Evolutionary conservation across 441 rosid species (phyloP), one percentile per base, ranked within the genome.

Genomic region (Eutrema salsugineum): DNA sequence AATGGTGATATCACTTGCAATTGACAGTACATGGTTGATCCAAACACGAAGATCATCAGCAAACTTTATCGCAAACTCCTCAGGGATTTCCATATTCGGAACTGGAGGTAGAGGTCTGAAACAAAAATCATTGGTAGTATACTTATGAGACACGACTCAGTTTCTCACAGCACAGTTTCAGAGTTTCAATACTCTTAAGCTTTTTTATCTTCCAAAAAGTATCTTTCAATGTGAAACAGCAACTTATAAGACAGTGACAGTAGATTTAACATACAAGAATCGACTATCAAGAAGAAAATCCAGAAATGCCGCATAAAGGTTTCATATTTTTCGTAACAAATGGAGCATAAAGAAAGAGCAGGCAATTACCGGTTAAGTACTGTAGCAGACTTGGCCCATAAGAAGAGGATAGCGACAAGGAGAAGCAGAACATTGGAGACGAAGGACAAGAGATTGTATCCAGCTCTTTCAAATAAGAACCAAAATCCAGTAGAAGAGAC

Each of bases 331-430:
- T 5, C 2, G 17, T 61, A 53, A 53, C 46, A 71, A 44, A 10
- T 10, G 49, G 28, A 72, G 44, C 1, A 48, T 2, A 50, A 47
- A 10, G 11, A 39, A 47, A 56, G 50, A 56, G 51, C 24, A 58
- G 12, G 4, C 36, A 32, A 32, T 14, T 77, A 94, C 99, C 99
- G 84, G 76, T 91, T 94, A 53, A 94, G 95, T 68, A 94, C 86
- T 11, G 88, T 77, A 73, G 99, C 99, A 75, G 99, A 94, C 83
- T 91, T 94, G 35, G 94, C 97, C 99, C 99, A 91, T 17, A 88
- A 71, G 84, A 91, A 94, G 84, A 94, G 89, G 73, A 88, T 83
- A 0, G 77, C 77, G 39, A 86, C 86, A 14, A 91, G 95, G 51
- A 88, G 88, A 76, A 87, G 81, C 47, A 91, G 71, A 11, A 86